Conservation (phyloP, 2,329 filamentous ascomycete genomes). For the Fusarium subtropicale region DNA sequence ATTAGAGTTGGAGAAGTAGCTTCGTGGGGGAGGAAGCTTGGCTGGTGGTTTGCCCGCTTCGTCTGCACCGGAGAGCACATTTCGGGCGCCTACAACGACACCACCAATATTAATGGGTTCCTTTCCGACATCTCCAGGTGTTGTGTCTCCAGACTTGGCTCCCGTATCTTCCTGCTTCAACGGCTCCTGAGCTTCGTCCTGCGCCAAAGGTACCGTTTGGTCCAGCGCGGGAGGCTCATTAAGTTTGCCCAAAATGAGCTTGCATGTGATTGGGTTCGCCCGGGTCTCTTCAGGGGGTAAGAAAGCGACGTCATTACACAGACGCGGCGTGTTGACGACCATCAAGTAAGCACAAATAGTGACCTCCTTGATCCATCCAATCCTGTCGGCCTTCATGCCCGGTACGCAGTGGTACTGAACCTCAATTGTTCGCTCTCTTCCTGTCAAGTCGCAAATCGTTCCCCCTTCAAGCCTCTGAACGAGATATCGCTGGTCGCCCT, state of each 20-base stretch:
- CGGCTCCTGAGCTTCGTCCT: slow-evolving; percentile 19
- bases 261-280: slow-evolving; percentile 81
- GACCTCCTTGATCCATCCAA: slow-evolving; percentile 93
- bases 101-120: slow-evolving; percentile 63
- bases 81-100: slow-evolving; percentile 63
- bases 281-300: slow-evolving; percentile 81
- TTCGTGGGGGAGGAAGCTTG: slow-evolving; percentile 59
- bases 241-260: slow-evolving; percentile 70
- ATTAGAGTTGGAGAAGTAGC: slow-evolving; percentile 50
- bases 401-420: slow-evolving; percentile 85
- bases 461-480: slow-evolving; percentile 84
- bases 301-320: slow-evolving; percentile 90
- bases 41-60: slow-evolving; percentile 61
- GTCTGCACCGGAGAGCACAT: slow-evolving; percentile 59
- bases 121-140: slow-evolving; percentile 48
- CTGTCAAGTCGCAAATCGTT: slow-evolving; percentile 87
- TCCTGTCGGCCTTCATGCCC: slow-evolving; percentile 76
- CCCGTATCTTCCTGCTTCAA: slow-evolving; percentile 26
- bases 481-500: slow-evolving; percentile 86
- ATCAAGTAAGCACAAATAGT: slow-evolving; percentile 93
- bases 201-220: slow-evolving; percentile 50
- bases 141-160: not conserved
- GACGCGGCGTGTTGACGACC: slow-evolving; percentile 88
- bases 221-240: slow-evolving; percentile 55
- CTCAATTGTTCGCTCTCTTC: slow-evolving; percentile 83